Conservation (phyloP, 2,329 filamentous ascomycete genomes). For the Fusarium sp. region DNA sequence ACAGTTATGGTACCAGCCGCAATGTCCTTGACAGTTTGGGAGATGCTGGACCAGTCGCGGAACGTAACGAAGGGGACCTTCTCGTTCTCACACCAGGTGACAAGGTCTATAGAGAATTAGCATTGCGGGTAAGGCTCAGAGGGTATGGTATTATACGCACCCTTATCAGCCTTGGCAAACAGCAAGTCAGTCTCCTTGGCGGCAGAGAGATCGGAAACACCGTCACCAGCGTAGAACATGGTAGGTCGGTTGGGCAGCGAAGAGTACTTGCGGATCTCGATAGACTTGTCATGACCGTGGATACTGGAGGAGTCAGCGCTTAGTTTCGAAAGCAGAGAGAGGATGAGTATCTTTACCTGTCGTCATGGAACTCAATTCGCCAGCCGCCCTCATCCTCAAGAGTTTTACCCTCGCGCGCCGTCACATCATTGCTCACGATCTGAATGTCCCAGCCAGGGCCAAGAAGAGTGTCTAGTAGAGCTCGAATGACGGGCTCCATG, state of each 20-base stretch:
- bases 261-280: slow-evolving; percentile 90
- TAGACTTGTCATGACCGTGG: slow-evolving; percentile 97
- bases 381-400: slow-evolving; percentile 87
- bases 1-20: slow-evolving; percentile 77
- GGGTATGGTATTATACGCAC: slow-evolving; percentile 59
- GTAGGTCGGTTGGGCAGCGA: slow-evolving; percentile 80
- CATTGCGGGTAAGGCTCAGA: neutral
- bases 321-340: neutral
- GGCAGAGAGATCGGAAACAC: slow-evolving; percentile 91
- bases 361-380: slow-evolving; percentile 90
- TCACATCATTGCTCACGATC: slow-evolving; percentile 90
- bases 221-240: slow-evolving; percentile 95
- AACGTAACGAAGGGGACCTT: slow-evolving; percentile 90
- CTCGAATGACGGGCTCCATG: slow-evolving; percentile 92
- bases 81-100: slow-evolving; percentile 86
- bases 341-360: slow-evolving; percentile 66
- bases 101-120: slow-evolving; percentile 72
- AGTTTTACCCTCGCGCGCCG: slow-evolving; percentile 71
- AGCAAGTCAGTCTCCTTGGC: slow-evolving; percentile 92
- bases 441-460: slow-evolving; percentile 85
- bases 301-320: slow-evolving; percentile 61
- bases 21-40: slow-evolving; percentile 81
- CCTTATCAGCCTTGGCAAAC: slow-evolving; percentile 91
- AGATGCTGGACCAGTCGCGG: slow-evolving; percentile 84
- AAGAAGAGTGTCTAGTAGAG: slow-evolving; percentile 82